A percentile compares a stretch with the other conserved stretches of the same genome.
Conservation (phyloP, 805 yeast genomes). For the Pachysolen tannophilus region DNA sequence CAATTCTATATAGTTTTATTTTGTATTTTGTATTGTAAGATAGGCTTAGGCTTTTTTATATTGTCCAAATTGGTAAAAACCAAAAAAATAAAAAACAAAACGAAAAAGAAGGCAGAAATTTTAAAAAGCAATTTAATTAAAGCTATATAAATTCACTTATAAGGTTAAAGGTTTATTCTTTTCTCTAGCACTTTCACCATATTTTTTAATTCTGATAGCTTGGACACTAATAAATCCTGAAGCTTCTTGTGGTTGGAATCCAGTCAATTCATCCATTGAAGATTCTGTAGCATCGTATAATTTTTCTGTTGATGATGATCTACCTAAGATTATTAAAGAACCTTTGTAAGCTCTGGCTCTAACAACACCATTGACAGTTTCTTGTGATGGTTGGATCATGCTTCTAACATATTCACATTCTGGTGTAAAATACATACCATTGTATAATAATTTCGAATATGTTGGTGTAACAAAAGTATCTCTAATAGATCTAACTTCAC, state of each 20-base stretch:
- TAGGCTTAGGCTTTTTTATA: too few species aligned
- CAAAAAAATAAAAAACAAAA: too few species aligned
- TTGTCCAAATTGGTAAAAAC: too few species aligned
- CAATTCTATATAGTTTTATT: too few species aligned
- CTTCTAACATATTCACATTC: slow-evolving; percentile 94
- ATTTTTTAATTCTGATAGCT: slow-evolving; percentile 96
- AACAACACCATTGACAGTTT: slow-evolving; percentile 92
- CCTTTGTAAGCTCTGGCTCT: slow-evolving; percentile 95
- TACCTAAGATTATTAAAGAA: slow-evolving; percentile 72
- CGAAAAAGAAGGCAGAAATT: too few species aligned
- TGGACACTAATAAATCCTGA: slow-evolving; percentile 97
- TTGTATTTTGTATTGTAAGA: too few species aligned
- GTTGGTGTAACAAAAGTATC: slow-evolving; percentile 92
- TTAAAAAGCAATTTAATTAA: too few species aligned
- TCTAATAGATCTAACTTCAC: slow-evolving; percentile 96
- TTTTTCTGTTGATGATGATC: slow-evolving; percentile 93
- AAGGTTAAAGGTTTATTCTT: slow-evolving; percentile 48
- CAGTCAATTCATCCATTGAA: slow-evolving; percentile 98
- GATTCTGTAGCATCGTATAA: slow-evolving; percentile 97
- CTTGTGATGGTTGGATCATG: slow-evolving; percentile 93
- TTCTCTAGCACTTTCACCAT: slow-evolving; percentile 91
- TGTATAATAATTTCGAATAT: slow-evolving; percentile 85
- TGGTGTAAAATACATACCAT: slow-evolving; percentile 97
- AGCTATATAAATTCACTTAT: slow-evolving; percentile 19
- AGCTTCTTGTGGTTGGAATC: slow-evolving; percentile 95